These are phyloP conservation scores for Parathielavia appendiculata DNA, from an alignment of 495 filamentous ascomycete genomes.

Conservation along the genomic window DNA sequence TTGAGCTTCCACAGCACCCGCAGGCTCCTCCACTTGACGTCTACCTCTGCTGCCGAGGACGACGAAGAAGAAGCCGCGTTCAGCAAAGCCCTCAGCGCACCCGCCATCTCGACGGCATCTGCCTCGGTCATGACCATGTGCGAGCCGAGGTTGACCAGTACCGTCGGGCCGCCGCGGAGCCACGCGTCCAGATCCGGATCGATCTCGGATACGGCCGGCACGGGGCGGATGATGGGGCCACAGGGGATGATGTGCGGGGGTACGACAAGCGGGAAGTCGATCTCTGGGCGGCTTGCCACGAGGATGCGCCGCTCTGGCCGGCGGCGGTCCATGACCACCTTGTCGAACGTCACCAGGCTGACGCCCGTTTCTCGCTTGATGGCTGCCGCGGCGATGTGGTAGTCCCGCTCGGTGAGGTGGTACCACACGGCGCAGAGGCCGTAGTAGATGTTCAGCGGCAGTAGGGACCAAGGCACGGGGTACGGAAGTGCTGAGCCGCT, in stretches of 20 bases:
- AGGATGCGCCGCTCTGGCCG: conserved; percentile 9
- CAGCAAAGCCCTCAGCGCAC: conserved; percentile 33
- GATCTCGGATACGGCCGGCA: conserved; percentile 27
- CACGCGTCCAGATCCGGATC: conserved; percentile 34
- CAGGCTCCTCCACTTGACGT: conserved; percentile 6
- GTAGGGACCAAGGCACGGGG: not conserved
- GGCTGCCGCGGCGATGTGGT: no score
- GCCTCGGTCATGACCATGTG: conserved; percentile 20
- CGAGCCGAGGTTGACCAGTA: conserved; percentile 42
- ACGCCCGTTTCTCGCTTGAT: not conserved
- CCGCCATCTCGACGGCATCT: conserved; percentile 31
- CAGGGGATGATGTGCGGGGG: conserved; percentile 45
- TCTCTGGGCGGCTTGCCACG: conserved; percentile 26
- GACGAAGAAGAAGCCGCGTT: conserved; percentile 13
- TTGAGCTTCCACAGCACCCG: conserved; percentile 46
- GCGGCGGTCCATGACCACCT: not conserved
- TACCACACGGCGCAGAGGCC: not conserved
- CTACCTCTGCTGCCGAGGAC: no score
- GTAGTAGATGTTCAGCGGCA: not conserved
- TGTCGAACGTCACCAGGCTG: not conserved
- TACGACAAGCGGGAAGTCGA: conserved; percentile 33
- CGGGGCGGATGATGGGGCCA: conserved; percentile 47
- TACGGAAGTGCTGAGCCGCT: not conserved
- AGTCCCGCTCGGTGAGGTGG: not conserved
- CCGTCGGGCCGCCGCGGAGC: conserved; percentile 33